Evolutionary conservation across 106 monocot species (phyloP), one percentile per base, ranked within the genome.

Genomic region (Acanthochlamys bracteata): DNA sequence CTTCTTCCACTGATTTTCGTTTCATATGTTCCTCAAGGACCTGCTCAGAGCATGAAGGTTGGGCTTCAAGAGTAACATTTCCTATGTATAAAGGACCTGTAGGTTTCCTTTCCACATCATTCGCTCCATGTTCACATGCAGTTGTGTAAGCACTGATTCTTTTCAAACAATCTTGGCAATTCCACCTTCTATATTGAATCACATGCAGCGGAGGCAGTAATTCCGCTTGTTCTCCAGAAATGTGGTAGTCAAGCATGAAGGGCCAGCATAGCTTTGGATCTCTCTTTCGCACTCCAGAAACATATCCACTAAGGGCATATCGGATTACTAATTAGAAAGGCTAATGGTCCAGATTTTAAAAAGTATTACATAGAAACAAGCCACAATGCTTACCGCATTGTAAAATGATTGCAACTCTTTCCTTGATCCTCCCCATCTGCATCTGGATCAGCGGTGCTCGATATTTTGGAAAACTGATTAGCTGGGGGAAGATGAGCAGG

Each of bases 161-260:
- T 15, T 39, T 41, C 55, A 83, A 17, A 76, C 93, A 89, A 41
- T 59, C 66, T 57, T 66, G 60, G 65, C 94, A 94, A 75, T 69
- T 71, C 94, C 94, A 94, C 71, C 84, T 74, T 72, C 65, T 86
- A 60, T 84, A 94, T 49, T 82, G 72, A 52, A 70, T 62, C 41
- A 76, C 75, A 27, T 24, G 24, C 23, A 89, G 66, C 24, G 89
- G 82, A 25, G 89, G 82, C 12, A 77, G 42, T 26, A 39, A 24
- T 19, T 66, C 64, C 53, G 64, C 14, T 41, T 69, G 42, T 56
- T 60, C 57, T 39, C 73, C 67, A 8, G 68, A 24, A 19, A 56
- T 55, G 56, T 64, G 27, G 20, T 69, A 24, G 57, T 66, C 47
- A 54, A 60, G 45, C 24, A 53, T 39, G 49, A 89, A 81, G 60